phyloP scores from a whole-genome alignment of 2,329 filamentous ascomycete genomes.

The Penicillium sp. region DNA sequence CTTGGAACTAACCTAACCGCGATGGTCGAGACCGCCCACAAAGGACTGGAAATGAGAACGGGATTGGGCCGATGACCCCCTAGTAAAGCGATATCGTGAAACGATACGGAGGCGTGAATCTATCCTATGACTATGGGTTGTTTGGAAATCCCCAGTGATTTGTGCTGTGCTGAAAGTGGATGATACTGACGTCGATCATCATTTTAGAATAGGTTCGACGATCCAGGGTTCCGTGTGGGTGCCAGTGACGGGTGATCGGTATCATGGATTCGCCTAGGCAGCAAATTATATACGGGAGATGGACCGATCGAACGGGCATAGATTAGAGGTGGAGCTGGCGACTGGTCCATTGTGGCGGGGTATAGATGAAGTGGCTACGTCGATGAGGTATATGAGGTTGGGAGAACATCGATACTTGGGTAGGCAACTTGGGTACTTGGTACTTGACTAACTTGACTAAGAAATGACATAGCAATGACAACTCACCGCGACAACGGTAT shows the following conservation, averaged over 20 bases:
- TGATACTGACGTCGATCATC: conserved; percentile 24
- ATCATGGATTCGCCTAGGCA: not conserved
- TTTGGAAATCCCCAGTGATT: not conserved
- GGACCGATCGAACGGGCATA: not conserved
- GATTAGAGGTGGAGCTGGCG: not conserved
- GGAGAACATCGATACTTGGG: too few relatives aligned
- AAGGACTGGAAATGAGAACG: conserved; percentile 9
- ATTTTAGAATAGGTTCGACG: conserved; percentile 8
- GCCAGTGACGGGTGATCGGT: not conserved
- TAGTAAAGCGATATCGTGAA: not conserved
- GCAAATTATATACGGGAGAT: not conserved
- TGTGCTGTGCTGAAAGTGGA: conserved; percentile 13
- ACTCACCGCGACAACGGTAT: not conserved
- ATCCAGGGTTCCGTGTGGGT: conserved; percentile 7
- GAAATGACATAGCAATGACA: not conserved
- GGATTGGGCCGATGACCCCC: conserved; percentile 7
- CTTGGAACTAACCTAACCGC: not conserved
- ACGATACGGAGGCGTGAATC: not conserved
- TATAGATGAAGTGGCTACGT: not conserved
- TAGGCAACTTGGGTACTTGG: too few relatives aligned
- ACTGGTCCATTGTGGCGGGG: not conserved
- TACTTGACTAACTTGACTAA: not conserved
- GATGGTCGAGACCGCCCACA: conserved; percentile 3
- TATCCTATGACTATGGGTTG: not conserved
- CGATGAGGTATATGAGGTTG: not conserved